phyloP scores from a whole-genome alignment of 768 basidiomycete species.

The Mrakia blollopis region DNA sequence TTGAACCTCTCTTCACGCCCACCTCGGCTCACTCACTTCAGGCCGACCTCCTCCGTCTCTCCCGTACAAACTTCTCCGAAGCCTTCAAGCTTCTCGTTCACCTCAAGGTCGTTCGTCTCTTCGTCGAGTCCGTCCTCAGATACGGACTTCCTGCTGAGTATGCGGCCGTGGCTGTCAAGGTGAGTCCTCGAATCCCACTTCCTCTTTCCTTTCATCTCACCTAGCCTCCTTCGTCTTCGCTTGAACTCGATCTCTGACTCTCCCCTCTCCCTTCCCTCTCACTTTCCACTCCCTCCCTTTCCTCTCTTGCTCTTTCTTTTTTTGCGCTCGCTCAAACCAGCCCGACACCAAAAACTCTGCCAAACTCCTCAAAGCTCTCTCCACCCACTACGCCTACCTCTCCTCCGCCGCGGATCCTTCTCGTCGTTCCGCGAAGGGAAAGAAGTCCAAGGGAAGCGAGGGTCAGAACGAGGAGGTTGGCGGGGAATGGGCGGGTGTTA shows the following conservation, averaged over 20 bases:
- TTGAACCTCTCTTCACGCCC: too few relatives aligned
- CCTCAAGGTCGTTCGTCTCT: conserved; percentile 82
- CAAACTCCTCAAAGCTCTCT: conserved; percentile 68
- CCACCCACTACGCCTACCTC: conserved; percentile 74
- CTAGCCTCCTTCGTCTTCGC: too few relatives aligned
- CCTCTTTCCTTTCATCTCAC: too few relatives aligned
- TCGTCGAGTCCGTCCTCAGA: conserved; percentile 89
- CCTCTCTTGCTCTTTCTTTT: too few relatives aligned
- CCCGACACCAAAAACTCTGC: conserved; percentile 80
- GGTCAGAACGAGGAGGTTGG: not conserved
- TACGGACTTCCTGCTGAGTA: conserved; percentile 95
- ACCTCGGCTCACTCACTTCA: conserved; percentile 41
- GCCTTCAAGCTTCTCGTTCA: conserved; percentile 91
- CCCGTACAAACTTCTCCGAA: conserved; percentile 95
- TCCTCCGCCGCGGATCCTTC: conserved; percentile 57
- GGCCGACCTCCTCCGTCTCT: conserved; percentile 84
- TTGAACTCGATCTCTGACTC: not conserved
- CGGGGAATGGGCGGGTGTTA: conserved; percentile 46
- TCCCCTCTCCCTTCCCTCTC: not conserved
- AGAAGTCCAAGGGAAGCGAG: not conserved
- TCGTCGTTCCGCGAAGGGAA: conserved; percentile 36
- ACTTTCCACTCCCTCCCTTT: not conserved
- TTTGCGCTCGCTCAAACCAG: conserved; percentile 37
- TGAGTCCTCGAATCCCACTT: conserved; percentile 39
- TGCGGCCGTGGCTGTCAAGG: conserved; percentile 73